Base-by-base conservation (phyloP, 2,329 filamentous ascomycete species). In the Hymenoscyphus linearis region DNA sequence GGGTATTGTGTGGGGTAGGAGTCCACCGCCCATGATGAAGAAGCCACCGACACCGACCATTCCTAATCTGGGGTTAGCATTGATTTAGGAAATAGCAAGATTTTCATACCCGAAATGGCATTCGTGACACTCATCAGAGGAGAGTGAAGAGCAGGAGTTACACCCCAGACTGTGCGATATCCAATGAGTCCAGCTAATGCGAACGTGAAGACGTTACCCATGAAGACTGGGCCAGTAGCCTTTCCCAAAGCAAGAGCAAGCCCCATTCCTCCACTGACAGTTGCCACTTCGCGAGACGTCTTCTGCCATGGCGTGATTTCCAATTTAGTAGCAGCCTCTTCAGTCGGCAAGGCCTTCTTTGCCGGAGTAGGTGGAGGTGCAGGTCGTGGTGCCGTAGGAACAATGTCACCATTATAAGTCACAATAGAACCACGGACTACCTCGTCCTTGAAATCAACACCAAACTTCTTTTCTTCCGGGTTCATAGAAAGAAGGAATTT, bases 81-180 rank as follows among this genome's bases (percentile, higher is more conserved):
- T 14, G n/a, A 22, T 34, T 2, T 3, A 65, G 66, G 9, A 1
- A 47, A 9, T 1, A 7, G 18, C 9, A 3, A 7, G n/a, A 18
- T 1, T 12, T 47, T 5, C 40, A 22, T 77, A 75, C 88, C 91
- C 35, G 90, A 95, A 68, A 96, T 96, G 31, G 92, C 92, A 73
- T 96, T 96, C 7, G 92, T 96, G 37, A 96, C 91, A 67, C 89
- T 93, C 92, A 96, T 96, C 4, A 96, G 78, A 1, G 91, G 92
- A 1, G 90, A 93, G 74, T 96, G 92, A 4, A 96, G 80, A 37
- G 91, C 90, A 7, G 91, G 91, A 0, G 80, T 78, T 13, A 96
- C 91, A 58, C 91, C 91, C 91, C 91, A 96, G 26, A 96, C 90
- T 5, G 90, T 90, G 55, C 91, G 85, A 71, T 96, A 96, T 7